phyloP scores from a whole-genome alignment of 495 filamentous ascomycete species.

The Aspergillus nanangensis region DNA sequence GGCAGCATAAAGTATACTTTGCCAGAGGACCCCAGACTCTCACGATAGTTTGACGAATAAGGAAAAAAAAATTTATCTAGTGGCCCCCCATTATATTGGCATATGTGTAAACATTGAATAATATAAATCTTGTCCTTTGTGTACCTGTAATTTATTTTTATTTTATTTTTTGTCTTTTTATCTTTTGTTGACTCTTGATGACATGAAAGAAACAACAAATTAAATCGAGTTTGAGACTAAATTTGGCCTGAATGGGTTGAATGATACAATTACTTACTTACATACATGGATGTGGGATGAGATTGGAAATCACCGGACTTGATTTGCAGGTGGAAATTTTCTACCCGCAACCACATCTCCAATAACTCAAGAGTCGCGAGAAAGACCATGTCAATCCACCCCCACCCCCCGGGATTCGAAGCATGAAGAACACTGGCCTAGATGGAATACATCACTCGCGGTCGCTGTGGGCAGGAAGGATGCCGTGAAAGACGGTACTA shows the following conservation, averaged over 20 bases:
- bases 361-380: neutral
- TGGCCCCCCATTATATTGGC: neutral
- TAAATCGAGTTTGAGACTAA: no score
- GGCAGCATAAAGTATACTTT: constrained; percentile 33
- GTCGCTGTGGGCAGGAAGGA: constrained; percentile 58
- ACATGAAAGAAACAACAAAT: no score
- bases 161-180: no score
- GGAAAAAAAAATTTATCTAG: constrained; percentile 20
- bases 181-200: no score
- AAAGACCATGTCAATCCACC: no score
- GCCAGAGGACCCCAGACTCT: constrained; percentile 36
- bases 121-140: no score
- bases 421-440: constrained; percentile 33
- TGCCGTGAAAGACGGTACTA: constrained; percentile 59
- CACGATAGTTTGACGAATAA: constrained; percentile 46
- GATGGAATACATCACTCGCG: constrained; percentile 55
- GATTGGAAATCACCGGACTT: no score
- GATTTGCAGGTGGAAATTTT: no score
- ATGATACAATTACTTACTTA: no score
- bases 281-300: neutral
- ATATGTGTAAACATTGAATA: neutral
- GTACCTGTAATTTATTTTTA: no score
- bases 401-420: constrained; percentile 2
- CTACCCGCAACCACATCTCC: neutral
- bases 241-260: no score